Percentiles rank a stretch among this genome's conserved stretches.
Evolutionary conservation across 805 yeast species (phyloP).

Genomic region (Saccharomycopsis sp.): DNA sequence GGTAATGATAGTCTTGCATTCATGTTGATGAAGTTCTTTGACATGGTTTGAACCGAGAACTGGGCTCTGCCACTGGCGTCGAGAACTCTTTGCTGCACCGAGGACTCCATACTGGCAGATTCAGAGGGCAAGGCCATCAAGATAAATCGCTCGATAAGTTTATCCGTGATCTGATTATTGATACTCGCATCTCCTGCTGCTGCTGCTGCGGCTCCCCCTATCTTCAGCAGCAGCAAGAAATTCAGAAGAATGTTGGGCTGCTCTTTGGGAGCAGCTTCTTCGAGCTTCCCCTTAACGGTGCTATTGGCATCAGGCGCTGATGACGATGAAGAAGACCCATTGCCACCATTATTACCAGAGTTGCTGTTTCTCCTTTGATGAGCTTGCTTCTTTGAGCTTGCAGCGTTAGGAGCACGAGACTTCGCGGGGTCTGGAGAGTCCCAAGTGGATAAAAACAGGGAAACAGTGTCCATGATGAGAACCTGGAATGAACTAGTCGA

Average conservation of each 20-base stretch:
- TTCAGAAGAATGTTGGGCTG: constrained; percentile 7
- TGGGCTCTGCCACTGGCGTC: constrained; percentile 59
- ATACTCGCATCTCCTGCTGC: constrained; percentile 20
- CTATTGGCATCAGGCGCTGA: no score
- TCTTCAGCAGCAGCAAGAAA: constrained; percentile 9
- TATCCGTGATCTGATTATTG: constrained; percentile 46
- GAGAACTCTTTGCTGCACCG: constrained; percentile 45
- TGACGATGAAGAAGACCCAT: no score
- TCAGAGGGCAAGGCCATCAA: constrained; percentile 65
- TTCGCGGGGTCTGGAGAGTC: no score
- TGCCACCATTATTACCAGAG: no score
- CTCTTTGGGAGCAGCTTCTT: no score
- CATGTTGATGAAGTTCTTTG: constrained; percentile 54
- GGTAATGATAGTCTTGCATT: constrained; percentile 54
- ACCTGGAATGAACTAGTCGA: no score
- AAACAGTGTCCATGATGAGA: constrained; percentile 19
- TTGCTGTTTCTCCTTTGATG: no score
- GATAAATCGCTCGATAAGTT: constrained; percentile 60
- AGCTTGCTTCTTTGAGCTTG: no score
- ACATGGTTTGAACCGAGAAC: constrained; percentile 59
- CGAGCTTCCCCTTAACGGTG: no score
- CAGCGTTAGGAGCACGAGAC: no score
- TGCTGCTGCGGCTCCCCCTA: constrained; percentile 15
- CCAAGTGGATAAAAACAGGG: constrained; percentile 10
- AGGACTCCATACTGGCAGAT: constrained; percentile 34